Percentiles rank a stretch among this genome's conserved stretches.
Evolutionary conservation across 345 rosid species (phyloP).

Genomic region (Pistacia integerrima): DNA sequence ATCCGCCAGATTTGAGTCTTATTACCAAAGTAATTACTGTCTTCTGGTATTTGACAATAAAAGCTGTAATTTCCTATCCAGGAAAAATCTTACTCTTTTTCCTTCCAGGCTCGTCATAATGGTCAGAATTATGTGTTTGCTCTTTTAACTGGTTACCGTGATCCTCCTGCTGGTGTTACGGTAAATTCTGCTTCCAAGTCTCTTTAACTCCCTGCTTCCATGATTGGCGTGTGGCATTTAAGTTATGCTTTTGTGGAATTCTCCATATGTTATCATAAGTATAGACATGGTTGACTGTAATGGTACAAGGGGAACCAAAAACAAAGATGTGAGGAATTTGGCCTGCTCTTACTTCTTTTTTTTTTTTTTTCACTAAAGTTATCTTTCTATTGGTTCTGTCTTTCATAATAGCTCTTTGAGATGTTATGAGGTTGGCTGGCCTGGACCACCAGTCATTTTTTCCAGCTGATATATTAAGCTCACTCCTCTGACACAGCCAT

Average conservation of each 20-base stretch:
- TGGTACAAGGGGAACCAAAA: too few species aligned
- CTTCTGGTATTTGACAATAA: slow-evolving; percentile 11
- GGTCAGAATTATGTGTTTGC: slow-evolving; percentile 98
- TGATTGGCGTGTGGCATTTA: slow-evolving; percentile 75
- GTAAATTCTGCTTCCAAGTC: slow-evolving; percentile 39
- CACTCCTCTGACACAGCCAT: too few species aligned
- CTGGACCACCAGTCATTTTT: too few species aligned
- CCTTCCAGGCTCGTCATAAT: slow-evolving; percentile 93
- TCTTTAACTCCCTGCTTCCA: slow-evolving; percentile 48
- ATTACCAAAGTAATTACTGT: slow-evolving; percentile 77
- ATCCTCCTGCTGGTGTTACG: slow-evolving; percentile 97
- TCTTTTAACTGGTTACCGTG: slow-evolving; percentile 95
- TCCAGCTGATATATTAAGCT: too few species aligned
- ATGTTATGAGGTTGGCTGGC: too few species aligned
- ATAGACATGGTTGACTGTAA: slow-evolving; percentile 38
- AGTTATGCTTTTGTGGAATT: too few species aligned
- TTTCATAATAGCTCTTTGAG: too few species aligned
- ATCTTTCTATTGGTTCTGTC: too few species aligned
- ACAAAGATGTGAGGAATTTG: too few species aligned
- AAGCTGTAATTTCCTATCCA: slow-evolving; percentile 2
- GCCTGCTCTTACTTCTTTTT: too few species aligned
- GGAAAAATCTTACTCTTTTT: slow-evolving; percentile 15
- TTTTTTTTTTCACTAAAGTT: too few species aligned
- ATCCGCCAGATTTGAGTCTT: slow-evolving; percentile 99
- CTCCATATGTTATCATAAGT: too few species aligned